A percentile compares a stretch with the other conserved stretches of the same genome.
These are phyloP conservation scores for Aethionema arabicum DNA, from an alignment of 345 rosid species.

Conservation along the genomic window DNA sequence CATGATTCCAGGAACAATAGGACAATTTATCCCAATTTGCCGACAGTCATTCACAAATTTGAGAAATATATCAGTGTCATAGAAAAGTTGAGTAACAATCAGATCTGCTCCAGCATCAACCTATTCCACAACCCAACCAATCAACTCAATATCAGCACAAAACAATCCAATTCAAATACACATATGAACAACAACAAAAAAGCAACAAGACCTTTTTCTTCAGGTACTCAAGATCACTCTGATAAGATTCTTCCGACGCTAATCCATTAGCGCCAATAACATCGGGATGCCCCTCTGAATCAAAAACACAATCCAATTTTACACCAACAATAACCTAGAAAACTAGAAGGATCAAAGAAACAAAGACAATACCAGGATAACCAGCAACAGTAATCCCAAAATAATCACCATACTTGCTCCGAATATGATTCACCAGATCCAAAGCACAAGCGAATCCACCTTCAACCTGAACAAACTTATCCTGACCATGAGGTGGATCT, in stretches of 20 bases:
- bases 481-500: constrained; percentile 98
- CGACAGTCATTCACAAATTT: constrained; percentile 94
- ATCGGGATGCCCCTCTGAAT: constrained; percentile 92
- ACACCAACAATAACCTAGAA: neutral
- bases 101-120: constrained; percentile 98
- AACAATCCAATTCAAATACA: neutral
- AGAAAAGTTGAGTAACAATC: constrained; percentile 79
- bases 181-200: neutral
- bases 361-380: constrained; percentile 65
- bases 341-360: neutral
- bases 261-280: constrained; percentile 66
- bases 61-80: constrained; percentile 87
- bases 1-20: constrained; percentile 97
- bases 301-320: neutral
- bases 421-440: constrained; percentile 85
- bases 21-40: constrained; percentile 80
- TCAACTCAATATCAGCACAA: constrained; percentile 9
- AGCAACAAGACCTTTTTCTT: constrained; percentile 63
- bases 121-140: constrained; percentile 38
- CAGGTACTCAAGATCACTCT: constrained; percentile 80
- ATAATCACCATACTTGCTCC: constrained; percentile 72
- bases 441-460: constrained; percentile 97
- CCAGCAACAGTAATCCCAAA: constrained; percentile 99
- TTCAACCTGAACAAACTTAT: constrained; percentile 88
- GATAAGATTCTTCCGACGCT: constrained; percentile 69